Evolutionary conservation across 495 filamentous ascomycete species (phyloP), one percentile per base, ranked within the genome.

Genomic region (Barbatosphaeria neglecta): DNA sequence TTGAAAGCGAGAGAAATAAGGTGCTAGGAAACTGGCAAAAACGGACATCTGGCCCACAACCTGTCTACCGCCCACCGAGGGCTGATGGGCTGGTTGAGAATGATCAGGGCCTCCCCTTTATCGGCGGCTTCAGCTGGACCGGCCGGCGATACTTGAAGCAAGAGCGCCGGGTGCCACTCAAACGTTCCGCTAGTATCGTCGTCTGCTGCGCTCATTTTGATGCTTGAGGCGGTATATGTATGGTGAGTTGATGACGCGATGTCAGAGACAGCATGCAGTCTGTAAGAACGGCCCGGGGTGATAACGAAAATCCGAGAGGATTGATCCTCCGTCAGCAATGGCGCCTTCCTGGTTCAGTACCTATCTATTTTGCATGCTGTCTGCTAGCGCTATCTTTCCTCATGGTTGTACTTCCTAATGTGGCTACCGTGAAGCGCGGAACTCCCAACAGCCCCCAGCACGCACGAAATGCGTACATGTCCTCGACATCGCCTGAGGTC

Each of bases 11-110:
- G 17, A 39, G 15, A 33, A 20, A 18, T 22, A 33, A 22, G 31
- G 10, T 28, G 27, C 37, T 18, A 13, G 22, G 46, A 37, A 28
- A 33, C 43, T 22, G 44, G 3, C 11, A 22, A 39, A 35, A 44
- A 56, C 66, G 44, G 58, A 84, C 83, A 77, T 56, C 77, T 74
- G 47, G 69, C 62, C 70, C 76, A 79, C 6, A 86, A 57, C 19
- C 68, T 66, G 24, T 52, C 55, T 47, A 73, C 68, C 58, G 63
- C 64, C 51, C 39, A 53, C 52, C 64, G 68, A 60, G 75, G 62
- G 3, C 72, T 71, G 43, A 89, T 77, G 33, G 83, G 82, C 50
- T 86, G 81, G 56, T 92, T 86, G 31, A 90, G 70, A 11, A 87
- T 60, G 22, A 90, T 53, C 19, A 90, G 64, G 2, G 77, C 79